Percentiles rank a stretch among this genome's conserved stretches.
These are phyloP conservation scores for Suhomyces xylopsoci DNA, from an alignment of 805 yeast genomes.

Conservation along the genomic window DNA sequence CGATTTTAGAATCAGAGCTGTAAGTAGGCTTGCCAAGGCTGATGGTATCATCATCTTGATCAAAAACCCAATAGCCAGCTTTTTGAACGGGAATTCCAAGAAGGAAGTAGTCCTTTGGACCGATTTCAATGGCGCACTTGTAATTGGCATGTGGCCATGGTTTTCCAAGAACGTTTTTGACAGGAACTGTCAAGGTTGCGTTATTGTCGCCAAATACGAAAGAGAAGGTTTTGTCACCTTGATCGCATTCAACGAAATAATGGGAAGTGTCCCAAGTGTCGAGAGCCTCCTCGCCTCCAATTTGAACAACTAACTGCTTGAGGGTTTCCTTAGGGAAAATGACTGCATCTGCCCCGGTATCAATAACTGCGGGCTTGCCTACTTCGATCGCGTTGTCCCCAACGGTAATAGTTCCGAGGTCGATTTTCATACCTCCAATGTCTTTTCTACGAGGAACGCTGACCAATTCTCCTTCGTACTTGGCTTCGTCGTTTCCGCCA, in stretches of 20 bases:
- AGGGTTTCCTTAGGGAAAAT: background rate
- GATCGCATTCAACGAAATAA: background rate
- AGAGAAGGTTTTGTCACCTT: background rate
- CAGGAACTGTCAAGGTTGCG: background rate
- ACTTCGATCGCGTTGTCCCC: background rate
- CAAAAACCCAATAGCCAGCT: background rate
- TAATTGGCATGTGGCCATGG: background rate
- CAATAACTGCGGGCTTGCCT: background rate
- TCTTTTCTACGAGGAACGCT: background rate
- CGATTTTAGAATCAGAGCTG: background rate
- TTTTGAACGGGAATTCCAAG: background rate
- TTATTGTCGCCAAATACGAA: background rate
- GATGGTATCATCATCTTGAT: background rate
- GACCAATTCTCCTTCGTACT: slow-evolving; percentile 10
- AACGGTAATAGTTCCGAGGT: background rate
- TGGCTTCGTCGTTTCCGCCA: slow-evolving; percentile 20
- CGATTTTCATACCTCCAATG: background rate
- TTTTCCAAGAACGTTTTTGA: background rate
- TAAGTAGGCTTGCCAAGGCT: background rate
- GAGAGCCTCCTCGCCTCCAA: background rate
- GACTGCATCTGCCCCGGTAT: background rate
- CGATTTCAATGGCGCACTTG: background rate
- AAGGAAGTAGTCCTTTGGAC: background rate
- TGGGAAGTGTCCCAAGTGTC: background rate
- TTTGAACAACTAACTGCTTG: background rate